Conservation (phyloP, 2,329 filamentous ascomycete genomes). For the Biscogniauxia mediterranea region DNA sequence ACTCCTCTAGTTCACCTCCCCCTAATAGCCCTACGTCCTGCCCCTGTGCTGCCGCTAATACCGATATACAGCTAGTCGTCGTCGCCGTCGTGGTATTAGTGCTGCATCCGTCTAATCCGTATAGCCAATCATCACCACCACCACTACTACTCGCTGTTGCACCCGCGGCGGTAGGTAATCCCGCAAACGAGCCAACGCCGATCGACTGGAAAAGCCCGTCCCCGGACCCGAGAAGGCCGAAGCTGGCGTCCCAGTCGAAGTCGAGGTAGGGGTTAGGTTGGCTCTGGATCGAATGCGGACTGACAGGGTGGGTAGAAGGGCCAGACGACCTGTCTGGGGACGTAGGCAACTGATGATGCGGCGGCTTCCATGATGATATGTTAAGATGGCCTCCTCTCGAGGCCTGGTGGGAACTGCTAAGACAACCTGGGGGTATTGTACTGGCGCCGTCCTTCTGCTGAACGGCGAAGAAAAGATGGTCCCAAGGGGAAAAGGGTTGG, state of each 20-base stretch:
- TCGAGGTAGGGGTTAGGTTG: slow-evolving; percentile 21
- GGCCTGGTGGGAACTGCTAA: slow-evolving; percentile 29
- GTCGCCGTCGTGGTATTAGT: slow-evolving; percentile 5
- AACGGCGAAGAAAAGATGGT: slow-evolving; percentile 23
- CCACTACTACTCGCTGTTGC: not conserved
- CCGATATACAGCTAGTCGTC: not conserved
- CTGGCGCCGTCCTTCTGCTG: slow-evolving; percentile 26
- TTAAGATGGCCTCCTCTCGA: slow-evolving; percentile 30
- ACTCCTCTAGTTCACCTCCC: slow-evolving; percentile 19
- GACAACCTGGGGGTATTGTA: slow-evolving; percentile 26
- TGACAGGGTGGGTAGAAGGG: slow-evolving; percentile 23
- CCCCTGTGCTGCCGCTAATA: slow-evolving; percentile 5
- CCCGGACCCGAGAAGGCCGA: slow-evolving; percentile 24
- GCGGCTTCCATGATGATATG: slow-evolving; percentile 29
- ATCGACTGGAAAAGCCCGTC: slow-evolving; percentile 30
- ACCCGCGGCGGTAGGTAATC: slow-evolving; percentile 7
- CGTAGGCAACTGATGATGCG: slow-evolving; percentile 14
- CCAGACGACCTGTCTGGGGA: slow-evolving; percentile 17
- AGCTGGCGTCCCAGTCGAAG: slow-evolving; percentile 23
- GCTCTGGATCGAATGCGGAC: slow-evolving; percentile 12
- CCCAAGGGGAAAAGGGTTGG: slow-evolving; percentile 14
- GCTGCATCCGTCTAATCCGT: slow-evolving; percentile 15
- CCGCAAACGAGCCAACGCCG: slow-evolving; percentile 20
- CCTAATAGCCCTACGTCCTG: slow-evolving; percentile 2
- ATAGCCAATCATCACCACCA: slow-evolving; percentile 23